phyloP scores from a whole-genome alignment of 345 rosid species.

The Lagerstroemia speciosa region DNA sequence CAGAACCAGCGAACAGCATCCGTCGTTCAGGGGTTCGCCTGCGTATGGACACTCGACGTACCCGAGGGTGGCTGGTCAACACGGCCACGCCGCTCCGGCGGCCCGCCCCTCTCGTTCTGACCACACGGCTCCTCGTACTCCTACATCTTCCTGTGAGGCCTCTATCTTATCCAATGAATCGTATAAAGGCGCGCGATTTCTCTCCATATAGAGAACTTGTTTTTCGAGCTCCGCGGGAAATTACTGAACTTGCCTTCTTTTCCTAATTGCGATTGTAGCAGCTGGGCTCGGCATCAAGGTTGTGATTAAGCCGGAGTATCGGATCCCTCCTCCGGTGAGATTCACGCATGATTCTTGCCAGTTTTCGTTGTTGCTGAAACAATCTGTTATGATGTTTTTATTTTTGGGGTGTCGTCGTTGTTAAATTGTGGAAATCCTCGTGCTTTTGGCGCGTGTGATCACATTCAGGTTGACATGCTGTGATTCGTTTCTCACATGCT shows the following conservation, averaged over 20 bases:
- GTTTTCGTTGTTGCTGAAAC: background rate
- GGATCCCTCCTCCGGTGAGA: slow-evolving; percentile 75
- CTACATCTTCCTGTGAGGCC: slow-evolving; percentile 33
- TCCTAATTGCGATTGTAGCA: slow-evolving; percentile 15
- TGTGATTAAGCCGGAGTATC: slow-evolving; percentile 66
- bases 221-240: background rate
- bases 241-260: background rate
- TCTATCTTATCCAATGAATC: background rate
- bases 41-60: slow-evolving; percentile 55
- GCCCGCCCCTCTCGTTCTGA: slow-evolving; percentile 25
- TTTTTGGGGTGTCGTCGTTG: no score
- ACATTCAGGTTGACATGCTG: background rate
- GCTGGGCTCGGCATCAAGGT: slow-evolving; percentile 73
- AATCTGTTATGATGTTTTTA: no score
- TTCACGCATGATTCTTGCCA: background rate
- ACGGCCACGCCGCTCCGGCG: slow-evolving; percentile 25
- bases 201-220: background rate
- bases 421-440: background rate
- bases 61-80: slow-evolving; percentile 50
- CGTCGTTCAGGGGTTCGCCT: slow-evolving; percentile 33
- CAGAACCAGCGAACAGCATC: slow-evolving; percentile 33
- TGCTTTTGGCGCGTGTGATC: background rate
- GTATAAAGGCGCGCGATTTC: background rate
- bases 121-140: slow-evolving; percentile 21
- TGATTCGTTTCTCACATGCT: background rate